Conservation (phyloP, 208 protist species). For the Leishmania arabica region DNA sequence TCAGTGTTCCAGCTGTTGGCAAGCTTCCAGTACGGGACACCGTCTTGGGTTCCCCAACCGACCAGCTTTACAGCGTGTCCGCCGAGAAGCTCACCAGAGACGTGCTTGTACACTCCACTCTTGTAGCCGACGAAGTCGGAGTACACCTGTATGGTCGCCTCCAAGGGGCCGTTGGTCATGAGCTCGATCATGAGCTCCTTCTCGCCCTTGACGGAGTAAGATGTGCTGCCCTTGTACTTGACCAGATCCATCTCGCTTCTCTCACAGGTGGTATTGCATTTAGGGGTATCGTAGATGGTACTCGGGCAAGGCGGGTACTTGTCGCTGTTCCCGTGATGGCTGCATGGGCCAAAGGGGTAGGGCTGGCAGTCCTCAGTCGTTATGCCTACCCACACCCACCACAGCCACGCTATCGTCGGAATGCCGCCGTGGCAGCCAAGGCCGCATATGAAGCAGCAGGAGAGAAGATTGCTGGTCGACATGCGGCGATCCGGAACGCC, state of each 20-base stretch:
- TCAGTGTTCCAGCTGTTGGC: conserved; percentile 90
- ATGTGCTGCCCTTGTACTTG: conserved; percentile 56
- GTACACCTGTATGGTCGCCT: conserved; percentile 91
- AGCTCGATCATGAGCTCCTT: conserved; percentile 83
- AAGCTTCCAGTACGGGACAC: conserved; percentile 88
- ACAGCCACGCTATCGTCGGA: conserved; percentile 70
- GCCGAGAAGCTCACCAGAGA: conserved; percentile 59
- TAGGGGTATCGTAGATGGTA: conserved; percentile 74
- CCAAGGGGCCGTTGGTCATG: conserved; percentile 85
- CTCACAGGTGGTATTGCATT: conserved; percentile 71
- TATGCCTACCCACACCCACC: conserved; percentile 67
- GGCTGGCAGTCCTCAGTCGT: conserved; percentile 78
- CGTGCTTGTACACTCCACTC: conserved; percentile 90
- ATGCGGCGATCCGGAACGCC: conserved; percentile 60
- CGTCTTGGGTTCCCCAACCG: conserved; percentile 84
- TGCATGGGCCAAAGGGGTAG: conserved; percentile 80
- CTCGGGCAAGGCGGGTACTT: conserved; percentile 66
- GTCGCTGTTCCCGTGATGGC: conserved; percentile 63
- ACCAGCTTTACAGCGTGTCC: conserved; percentile 89
- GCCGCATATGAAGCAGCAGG: conserved; percentile 81
- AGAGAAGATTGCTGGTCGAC: conserved; percentile 73
- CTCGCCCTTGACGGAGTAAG: conserved; percentile 58
- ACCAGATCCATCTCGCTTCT: conserved; percentile 26
- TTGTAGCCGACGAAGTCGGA: conserved; percentile 90
- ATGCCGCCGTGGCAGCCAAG: conserved; percentile 87